These are phyloP conservation scores for Infundibulicybe gibba DNA, from an alignment of 768 basidiomycete genomes.

Conservation along the genomic window DNA sequence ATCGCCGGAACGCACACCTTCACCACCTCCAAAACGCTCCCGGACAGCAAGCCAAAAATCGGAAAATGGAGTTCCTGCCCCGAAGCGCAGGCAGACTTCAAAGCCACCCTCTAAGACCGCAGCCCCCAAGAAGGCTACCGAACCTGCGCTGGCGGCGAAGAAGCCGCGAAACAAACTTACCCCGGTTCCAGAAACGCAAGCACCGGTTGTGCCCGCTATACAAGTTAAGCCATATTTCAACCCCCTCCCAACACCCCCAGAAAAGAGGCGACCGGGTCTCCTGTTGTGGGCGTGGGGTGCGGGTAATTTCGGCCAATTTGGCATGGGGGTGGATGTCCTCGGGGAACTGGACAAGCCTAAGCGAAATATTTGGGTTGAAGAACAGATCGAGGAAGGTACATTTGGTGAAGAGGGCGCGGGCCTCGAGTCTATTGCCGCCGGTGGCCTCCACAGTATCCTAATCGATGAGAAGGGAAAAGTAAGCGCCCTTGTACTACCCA, in stretches of 20 bases:
- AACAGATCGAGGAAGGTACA: conserved; percentile 65
- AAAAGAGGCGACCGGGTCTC: conserved; percentile 58
- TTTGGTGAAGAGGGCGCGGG: conserved; percentile 75
- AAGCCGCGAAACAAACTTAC: conserved; percentile 12
- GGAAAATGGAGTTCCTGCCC: conserved; percentile 35
- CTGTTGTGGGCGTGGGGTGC: conserved; percentile 87
- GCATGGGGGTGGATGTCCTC: conserved; percentile 74
- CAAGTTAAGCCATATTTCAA: conserved; percentile 61
- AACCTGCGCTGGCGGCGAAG: conserved; percentile 15
- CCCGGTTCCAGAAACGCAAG: conserved; percentile 22
- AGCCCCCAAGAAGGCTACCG: conserved; percentile 16
- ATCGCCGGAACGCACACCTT: conserved; percentile 39
- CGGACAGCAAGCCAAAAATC: conserved; percentile 37
- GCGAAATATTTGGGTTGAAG: conserved; percentile 73
- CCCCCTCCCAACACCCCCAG: conserved; percentile 55
- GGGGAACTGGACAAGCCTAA: conserved; percentile 76
- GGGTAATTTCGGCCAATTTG: conserved; percentile 95
- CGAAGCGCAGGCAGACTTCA: conserved; percentile 21
- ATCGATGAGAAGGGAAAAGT: conserved; percentile 90
- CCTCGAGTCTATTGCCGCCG: conserved; percentile 76
- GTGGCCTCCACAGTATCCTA: conserved; percentile 87
- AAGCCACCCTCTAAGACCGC: conserved; percentile 11
- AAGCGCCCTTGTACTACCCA: conserved; percentile 27
- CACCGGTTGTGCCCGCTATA: conserved; percentile 25
- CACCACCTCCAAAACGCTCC: conserved; percentile 50